Evolutionary conservation across 139 green algal species (phyloP), one percentile per base, ranked within the genome.

Genomic region (Tetradesmus lagerheimii): DNA sequence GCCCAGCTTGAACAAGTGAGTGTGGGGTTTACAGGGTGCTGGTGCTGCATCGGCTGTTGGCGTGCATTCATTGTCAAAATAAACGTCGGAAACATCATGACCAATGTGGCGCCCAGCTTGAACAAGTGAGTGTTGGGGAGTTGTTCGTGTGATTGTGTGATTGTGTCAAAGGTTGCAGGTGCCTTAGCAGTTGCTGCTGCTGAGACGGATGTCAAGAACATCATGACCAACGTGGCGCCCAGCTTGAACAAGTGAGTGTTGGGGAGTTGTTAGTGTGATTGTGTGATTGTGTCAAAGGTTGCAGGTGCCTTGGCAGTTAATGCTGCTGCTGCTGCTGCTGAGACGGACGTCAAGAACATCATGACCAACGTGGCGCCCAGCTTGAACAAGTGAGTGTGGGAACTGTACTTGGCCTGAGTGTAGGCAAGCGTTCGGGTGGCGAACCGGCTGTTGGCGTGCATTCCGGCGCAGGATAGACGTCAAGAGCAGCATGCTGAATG

Each of bases 331-430:
- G n/a, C n/a, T n/a, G n/a, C 47, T 31, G 81, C 53, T 4, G 81
- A 62, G 4, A 25, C 43, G 2, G 53, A 77, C 64, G 34, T 78
- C 0, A 23, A 31, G 5, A 50, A 38, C 18, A 50, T 86, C 6
- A 35, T 86, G 47, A n/a, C 29, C 12, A 37, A 29, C 29, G n/a
- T 31, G 14, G 47, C 47, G 31, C 47, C 80, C 15, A 86, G n/a
- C 35, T 18, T 47, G 41, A 86, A 86, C n/a, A 86, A 47, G 80
- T 76, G 27, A 38, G 41, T n/a, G n/a, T n/a, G n/a, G n/a, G n/a
- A n/a, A n/a, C n/a, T n/a, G n/a, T n/a, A n/a, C n/a, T n/a, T n/a
- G n/a, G n/a, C n/a, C n/a, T n/a, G n/a, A n/a, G n/a, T n/a, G n/a
- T n/a, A n/a, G n/a, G n/a, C n/a, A n/a, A n/a, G n/a, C n/a, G n/a